Evolutionary conservation across 352 stramenopile genomes (phyloP).

Genomic region (Pythium rhizo-oryzae): DNA sequence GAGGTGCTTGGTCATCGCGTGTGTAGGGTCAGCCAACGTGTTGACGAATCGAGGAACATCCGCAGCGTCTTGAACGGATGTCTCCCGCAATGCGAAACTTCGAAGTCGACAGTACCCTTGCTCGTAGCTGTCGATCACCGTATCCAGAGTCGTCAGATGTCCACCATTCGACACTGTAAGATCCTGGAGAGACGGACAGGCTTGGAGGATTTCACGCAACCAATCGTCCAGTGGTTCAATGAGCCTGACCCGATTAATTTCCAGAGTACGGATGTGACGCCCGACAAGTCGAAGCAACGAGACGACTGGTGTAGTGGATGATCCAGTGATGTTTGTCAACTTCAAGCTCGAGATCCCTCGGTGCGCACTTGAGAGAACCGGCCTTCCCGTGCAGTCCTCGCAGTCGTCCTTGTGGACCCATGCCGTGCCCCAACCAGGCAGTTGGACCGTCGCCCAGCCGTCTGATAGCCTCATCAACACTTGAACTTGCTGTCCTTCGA

Average conservation of each 20-base stretch:
- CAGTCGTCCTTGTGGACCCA: conserved; percentile 1
- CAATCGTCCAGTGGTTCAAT: conserved; percentile 3
- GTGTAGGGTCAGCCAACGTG: background rate
- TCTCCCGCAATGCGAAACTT: background rate
- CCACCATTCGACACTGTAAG: background rate
- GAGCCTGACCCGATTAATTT: background rate
- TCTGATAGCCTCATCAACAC: background rate
- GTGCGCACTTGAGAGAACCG: background rate
- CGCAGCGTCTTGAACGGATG: background rate
- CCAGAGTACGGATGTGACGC: background rate
- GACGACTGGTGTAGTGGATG: background rate
- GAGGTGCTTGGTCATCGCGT: background rate
- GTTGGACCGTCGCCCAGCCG: background rate
- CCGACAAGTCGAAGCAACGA: conserved; percentile 12
- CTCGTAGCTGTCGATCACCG: conserved; percentile 2
- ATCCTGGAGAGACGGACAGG: conserved; percentile 6
- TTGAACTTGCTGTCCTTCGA: background rate
- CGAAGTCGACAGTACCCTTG: background rate
- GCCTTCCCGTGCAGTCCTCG: background rate
- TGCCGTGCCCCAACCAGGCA: conserved; percentile 12
- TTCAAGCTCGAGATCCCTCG: background rate
- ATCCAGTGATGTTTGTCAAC: background rate
- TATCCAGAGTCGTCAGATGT: background rate
- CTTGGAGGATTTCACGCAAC: background rate
- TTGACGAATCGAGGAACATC: background rate